Evolutionary conservation across 2,329 filamentous ascomycete genomes (phyloP), one percentile per base, ranked within the genome.

Genomic region (Xylaria sp.): DNA sequence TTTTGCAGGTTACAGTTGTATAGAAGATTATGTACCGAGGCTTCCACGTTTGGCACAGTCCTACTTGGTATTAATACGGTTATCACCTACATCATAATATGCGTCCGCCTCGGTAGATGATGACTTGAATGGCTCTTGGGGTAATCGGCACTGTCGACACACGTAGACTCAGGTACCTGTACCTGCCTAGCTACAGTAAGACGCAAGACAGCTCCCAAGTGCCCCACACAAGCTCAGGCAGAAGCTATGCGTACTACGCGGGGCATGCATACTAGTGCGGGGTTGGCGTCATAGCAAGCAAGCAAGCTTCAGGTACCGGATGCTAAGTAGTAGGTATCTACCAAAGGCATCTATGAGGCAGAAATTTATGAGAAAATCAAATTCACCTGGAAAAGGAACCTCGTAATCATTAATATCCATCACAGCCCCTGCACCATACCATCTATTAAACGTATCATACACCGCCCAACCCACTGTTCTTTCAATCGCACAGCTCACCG

Each of bases 141-240:
- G 25, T 39, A 56, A 18, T 10, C 33, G 33, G 8, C 33, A 36
- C 48, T 36, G 12, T 18, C 10, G 12, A 28, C 25, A 28, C 25
- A 54, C n/a, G 18, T 6, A 23, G 9, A 8, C 7, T 18, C 28
- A 31, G 18, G 23, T 56, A 39, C 33, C 31, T 56, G 36, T 56
- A 36, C 2, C 10, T 60, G 36, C 23, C 18, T 10, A 18, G 3
- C 15, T 23, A 18, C 13, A 51, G 25, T 49, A 31, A 49, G 41
- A 33, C 52, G 15, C 39, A 31, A 36, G 41, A 33, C 52, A 36
- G 8, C 18, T 55, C 39, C 4, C 15, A 46, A 41, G 23, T 13
- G 23, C 57, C 66, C 66, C 66, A 61, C 61, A 64, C 43, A 55
- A 64, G 61, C 61, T 59, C 33, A 28, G 33, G 52, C 52, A 66